These are phyloP conservation scores for Carallia brachiata DNA, from an alignment of 345 rosid species.

Conservation along the genomic window DNA sequence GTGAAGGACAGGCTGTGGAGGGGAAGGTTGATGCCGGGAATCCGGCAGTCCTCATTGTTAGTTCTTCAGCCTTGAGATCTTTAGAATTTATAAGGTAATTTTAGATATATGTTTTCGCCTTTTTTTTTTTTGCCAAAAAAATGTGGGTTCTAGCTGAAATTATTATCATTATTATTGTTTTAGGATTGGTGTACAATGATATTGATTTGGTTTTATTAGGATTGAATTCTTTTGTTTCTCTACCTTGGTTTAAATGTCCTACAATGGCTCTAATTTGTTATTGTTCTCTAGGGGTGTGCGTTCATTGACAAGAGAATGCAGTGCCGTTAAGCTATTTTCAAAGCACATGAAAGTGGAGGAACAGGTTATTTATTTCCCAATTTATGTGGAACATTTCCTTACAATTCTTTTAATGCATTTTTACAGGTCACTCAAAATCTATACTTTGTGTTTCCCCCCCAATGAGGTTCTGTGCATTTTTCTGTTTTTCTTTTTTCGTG, in stretches of 20 bases:
- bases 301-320: constrained; percentile 65
- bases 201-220: too few relatives aligned
- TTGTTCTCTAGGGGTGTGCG: constrained; percentile 54
- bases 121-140: neutral
- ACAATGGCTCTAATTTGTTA: neutral
- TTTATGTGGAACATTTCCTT: neutral
- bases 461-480: too few relatives aligned
- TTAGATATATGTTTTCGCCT: neutral
- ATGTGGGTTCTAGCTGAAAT: neutral
- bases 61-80: constrained; percentile 72
- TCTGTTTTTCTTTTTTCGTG: neutral
- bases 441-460: neutral
- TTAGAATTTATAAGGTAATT: constrained; percentile 63
- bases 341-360: constrained; percentile 92
- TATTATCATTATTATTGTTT: too few relatives aligned
- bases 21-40: constrained; percentile 60
- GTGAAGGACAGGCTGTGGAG: constrained; percentile 45
- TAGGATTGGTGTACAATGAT: neutral
- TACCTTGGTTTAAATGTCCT: neutral
- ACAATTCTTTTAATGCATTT: neutral
- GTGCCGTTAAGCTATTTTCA: constrained; percentile 69
- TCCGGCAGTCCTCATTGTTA: constrained; percentile 65
- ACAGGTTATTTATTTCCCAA: constrained; percentile 50
- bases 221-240: too few relatives aligned
- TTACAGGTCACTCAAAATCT: neutral